A percentile compares a stretch with the other conserved stretches of the same genome.
These are phyloP conservation scores for Talaromyces sp. DNA, from an alignment of 2,329 filamentous ascomycete genomes.

Conservation along the genomic window DNA sequence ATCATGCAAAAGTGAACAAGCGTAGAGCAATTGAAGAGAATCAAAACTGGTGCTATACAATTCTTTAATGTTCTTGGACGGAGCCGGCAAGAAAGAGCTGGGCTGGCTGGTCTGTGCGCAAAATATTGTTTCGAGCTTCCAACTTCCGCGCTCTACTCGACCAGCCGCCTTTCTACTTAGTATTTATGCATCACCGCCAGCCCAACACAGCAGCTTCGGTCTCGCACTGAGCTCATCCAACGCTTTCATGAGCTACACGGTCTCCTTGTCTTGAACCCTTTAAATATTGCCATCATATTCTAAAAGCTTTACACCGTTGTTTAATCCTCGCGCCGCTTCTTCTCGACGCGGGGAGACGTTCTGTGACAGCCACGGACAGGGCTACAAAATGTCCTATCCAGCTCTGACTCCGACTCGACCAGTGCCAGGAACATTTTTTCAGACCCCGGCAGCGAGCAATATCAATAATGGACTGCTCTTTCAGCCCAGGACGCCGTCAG, in stretches of 20 bases:
- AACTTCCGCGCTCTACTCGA: conserved; percentile 12
- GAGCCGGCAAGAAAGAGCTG: conserved; percentile 5
- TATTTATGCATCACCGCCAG: background rate
- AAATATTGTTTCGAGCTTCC: conserved; percentile 30
- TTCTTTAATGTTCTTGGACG: background rate
- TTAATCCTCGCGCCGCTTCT: conserved; percentile 19
- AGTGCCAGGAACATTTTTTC: conserved; percentile 42
- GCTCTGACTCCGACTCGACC: conserved; percentile 41
- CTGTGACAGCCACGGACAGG: conserved; percentile 19
- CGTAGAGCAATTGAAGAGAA: background rate
- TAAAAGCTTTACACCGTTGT: background rate
- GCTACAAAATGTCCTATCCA: conserved; percentile 41
- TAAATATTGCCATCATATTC: background rate
- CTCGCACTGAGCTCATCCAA: background rate
- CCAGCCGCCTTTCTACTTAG: background rate
- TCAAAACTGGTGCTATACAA: background rate
- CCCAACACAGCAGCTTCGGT: background rate
- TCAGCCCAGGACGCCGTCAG: conserved; percentile 28
- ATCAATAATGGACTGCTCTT: conserved; percentile 37
- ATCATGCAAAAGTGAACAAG: background rate
- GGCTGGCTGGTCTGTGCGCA: conserved; percentile 35
- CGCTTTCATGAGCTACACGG: background rate
- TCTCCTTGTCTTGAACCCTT: background rate
- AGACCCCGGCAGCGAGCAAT: conserved; percentile 38
- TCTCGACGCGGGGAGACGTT: conserved; percentile 25